Base-by-base conservation (phyloP, 805 yeast genomes). In the Candida tammaniensis region DNA sequence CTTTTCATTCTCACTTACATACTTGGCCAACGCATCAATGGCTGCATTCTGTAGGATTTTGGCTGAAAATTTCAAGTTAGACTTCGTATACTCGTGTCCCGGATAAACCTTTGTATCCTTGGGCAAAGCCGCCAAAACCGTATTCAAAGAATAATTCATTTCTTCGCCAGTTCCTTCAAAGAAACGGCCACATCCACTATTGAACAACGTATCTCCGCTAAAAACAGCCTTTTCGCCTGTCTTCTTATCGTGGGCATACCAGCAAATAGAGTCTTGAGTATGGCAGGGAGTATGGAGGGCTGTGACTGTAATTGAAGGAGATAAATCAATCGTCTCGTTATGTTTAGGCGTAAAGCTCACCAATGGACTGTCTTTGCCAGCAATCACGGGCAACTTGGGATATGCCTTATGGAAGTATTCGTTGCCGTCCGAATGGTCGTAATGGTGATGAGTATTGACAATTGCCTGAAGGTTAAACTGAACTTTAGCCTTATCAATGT, bases 221-320 rank as follows among this genome's bases (percentile, higher is more conserved):
- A 93, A 87, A 2, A 93, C 88, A 3, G 83, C 88, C 43, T 68
- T 70, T 46, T 87, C 77, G 21, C 69, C 72, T 1, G 88, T 76
- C 22, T 57, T 54, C n/a, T 55, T 47, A 54, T 91, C 98, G 30
- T 66, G 65, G 0, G 76, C 87, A 48, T 60, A 83, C 59, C 87
- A 93, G 54, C 98, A 91, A 40, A 93, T 85, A 3, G 96, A 86
- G 60, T 93, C 99, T 59, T 84, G 93, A 0, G 99, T 93, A 58
- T 93, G 99, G 55, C 99, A 93, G 4, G 99, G 98, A 0, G 99
- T 93, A 59, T 91, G 91, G 24, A 91, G 67, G 1, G 96, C 94
- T 2, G 81, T 78, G 32, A 89, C 74, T 12, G 76, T 69, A 32
- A 91, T 53, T 42, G 72, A 57, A 25, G 69, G 64, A 4, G 96